Percentiles rank a stretch among this genome's conserved stretches.
phyloP scores from a whole-genome alignment of 192 early-diverging fungal genomes.

The Linderina pennispora region DNA sequence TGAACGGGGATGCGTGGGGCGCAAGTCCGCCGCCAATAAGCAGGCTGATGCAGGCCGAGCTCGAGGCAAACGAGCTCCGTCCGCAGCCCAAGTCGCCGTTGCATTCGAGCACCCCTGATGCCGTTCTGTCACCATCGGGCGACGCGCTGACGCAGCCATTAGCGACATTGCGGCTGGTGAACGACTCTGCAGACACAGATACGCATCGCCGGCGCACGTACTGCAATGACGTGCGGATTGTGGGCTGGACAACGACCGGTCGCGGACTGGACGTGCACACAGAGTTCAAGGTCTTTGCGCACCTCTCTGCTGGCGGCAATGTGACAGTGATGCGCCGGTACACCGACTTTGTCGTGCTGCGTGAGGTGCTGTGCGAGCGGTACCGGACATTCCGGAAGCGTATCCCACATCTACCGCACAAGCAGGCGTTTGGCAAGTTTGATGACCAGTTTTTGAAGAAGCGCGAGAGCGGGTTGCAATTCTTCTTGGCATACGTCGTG shows the following conservation, averaged over 20 bases:
- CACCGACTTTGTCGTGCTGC: conserved; percentile 40
- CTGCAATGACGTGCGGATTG: conserved; percentile 40
- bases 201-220: conserved; percentile 6
- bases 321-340: conserved; percentile 41
- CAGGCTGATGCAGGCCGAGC: conserved; percentile 34
- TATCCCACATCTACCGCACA: conserved; percentile 34
- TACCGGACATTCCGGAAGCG: conserved; percentile 36
- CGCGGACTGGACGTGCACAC: conserved; percentile 42
- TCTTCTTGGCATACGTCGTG: conserved; percentile 45
- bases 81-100: not conserved
- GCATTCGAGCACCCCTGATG: not conserved
- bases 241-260: conserved; percentile 39
- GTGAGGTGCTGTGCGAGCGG: conserved; percentile 25
- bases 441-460: conserved; percentile 41
- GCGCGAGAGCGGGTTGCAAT: conserved; percentile 46
- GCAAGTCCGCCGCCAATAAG: conserved; percentile 22
- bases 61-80: conserved; percentile 1
- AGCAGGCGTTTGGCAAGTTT: conserved; percentile 47
- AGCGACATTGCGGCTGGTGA: conserved; percentile 10
- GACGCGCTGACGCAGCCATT: not conserved
- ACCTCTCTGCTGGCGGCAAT: conserved; percentile 23
- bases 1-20: too few relatives aligned
- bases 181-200: not conserved
- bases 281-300: conserved; percentile 38
- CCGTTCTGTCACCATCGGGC: conserved; percentile 10